These are phyloP conservation scores for Ambrosia trifida DNA, from an alignment of 129 eudicot species.

Conservation along the genomic window DNA sequence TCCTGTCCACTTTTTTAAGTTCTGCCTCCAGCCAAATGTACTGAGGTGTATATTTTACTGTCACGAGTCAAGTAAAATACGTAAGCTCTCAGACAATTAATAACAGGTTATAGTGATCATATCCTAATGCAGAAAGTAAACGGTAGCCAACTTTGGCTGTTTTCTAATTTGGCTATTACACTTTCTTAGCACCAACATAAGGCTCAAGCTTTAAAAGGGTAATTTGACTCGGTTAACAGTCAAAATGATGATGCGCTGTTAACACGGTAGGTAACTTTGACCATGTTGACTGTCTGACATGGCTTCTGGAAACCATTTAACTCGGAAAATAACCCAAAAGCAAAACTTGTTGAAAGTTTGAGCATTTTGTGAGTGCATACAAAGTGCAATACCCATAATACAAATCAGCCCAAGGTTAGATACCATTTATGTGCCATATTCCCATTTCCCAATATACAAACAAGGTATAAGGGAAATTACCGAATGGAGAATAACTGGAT, in stretches of 20 bases:
- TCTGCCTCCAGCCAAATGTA: slow-evolving; percentile 69
- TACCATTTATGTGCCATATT: neutral
- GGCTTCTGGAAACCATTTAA: neutral
- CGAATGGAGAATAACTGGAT: slow-evolving; percentile 94
- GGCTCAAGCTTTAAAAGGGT: neutral
- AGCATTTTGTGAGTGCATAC: neutral
- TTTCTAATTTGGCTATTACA: neutral
- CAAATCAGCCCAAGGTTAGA: neutral
- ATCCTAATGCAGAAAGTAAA: slow-evolving; percentile 12
- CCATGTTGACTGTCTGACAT: neutral
- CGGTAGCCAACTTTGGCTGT: neutral
- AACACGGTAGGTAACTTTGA: neutral
- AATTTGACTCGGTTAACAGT: neutral
- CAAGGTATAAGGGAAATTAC: slow-evolving; percentile 43
- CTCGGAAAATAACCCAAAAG: neutral
- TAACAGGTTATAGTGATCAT: neutral
- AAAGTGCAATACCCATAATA: slow-evolving; percentile 2
- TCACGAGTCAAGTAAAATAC: slow-evolving; percentile 21
- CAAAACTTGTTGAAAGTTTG: neutral
- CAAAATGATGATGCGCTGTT: slow-evolving; percentile 7
- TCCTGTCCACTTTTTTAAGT: slow-evolving; percentile 73
- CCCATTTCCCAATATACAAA: neutral
- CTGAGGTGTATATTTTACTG: slow-evolving; percentile 93
- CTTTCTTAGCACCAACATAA: neutral
- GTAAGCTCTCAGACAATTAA: neutral